Evolutionary conservation across 2,329 filamentous ascomycete species (phyloP), one percentile per base, ranked within the genome.

Genomic region (Botryotinia convoluta): DNA sequence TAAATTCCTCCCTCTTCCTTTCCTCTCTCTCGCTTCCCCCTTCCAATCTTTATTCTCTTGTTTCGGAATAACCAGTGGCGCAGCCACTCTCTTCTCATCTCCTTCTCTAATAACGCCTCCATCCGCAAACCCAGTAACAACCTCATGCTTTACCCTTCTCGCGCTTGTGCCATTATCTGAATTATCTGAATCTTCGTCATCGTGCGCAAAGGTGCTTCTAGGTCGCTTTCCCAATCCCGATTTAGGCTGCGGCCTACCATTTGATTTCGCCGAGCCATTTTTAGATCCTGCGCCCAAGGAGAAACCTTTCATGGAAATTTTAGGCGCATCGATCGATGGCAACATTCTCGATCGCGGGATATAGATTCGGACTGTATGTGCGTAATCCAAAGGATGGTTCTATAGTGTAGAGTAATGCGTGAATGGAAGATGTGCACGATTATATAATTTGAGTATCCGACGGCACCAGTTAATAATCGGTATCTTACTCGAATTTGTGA

Each of bases 41-140:
- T 86, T 85, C 90, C 89, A 91, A 82, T 92, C 88, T 71, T 86
- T 84, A 81, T 92, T 92, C 75, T 84, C 82, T 77, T 87, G 84
- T 57, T 83, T 83, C 44, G 85, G 83, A 76, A 93, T 93, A 29
- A 92, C 83, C 62, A 89, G 83, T 12, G 84, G 84, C 39, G 77
- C 74, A 9, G 69, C 60, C 45, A 68, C 74, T 39, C 29, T 74
- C 61, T 72, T 65, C 26, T 77, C 85, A 42, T 77, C 81, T 75
- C 81, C 76, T 75, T 80, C 75, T 51, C 59, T 80, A 18, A 79
- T 75, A 14, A 79, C 87, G 44, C 87, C 83, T 76, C 87, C 86
- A 39, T 80, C 82, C 1, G 85, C 85, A 74, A 88, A 87, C 0
- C 84, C 86, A 12, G 85, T 86, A 44, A 89, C 87, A 37, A 78